Evolutionary conservation across 2,329 filamentous ascomycete species (phyloP).

Genomic region (Fusarium robinianum): DNA sequence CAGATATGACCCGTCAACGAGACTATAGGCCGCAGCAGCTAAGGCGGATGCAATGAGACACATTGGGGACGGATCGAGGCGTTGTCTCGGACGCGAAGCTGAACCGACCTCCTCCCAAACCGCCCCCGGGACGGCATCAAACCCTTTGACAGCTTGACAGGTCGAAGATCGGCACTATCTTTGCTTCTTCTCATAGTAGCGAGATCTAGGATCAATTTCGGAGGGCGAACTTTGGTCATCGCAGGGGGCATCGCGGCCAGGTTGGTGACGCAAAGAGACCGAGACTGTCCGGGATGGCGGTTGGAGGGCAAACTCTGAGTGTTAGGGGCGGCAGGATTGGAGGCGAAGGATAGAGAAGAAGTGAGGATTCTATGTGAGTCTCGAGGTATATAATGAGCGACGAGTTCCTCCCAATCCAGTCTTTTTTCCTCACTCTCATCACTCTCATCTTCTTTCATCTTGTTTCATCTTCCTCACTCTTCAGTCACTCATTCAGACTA

Average conservation of each 20-base stretch:
- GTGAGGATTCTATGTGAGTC: background rate
- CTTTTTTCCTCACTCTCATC: slow-evolving; percentile 12
- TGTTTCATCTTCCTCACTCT: slow-evolving; percentile 9
- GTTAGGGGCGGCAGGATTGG: background rate
- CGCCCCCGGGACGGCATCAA: background rate
- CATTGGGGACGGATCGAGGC: background rate
- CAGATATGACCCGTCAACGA: too few species aligned
- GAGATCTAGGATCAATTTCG: slow-evolving; percentile 1
- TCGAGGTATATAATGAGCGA: slow-evolving; percentile 14
- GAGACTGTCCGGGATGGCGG: slow-evolving; percentile 1
- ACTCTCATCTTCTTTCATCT: slow-evolving; percentile 6
- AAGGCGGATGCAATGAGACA: background rate
- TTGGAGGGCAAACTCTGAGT: too few species aligned
- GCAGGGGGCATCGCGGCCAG: too few species aligned
- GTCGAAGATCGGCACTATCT: slow-evolving; percentile 1
- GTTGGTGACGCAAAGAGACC: background rate
- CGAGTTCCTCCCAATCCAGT: background rate
- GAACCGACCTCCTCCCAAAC: too few species aligned
- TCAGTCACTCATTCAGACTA: slow-evolving; percentile 13
- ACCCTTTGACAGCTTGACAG: background rate
- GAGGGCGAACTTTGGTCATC: background rate
- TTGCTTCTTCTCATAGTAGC: slow-evolving; percentile 5
- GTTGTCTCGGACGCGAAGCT: slow-evolving; percentile 1
- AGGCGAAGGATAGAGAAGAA: too few species aligned
- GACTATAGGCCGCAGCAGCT: background rate